phyloP scores from a whole-genome alignment of 805 yeast genomes.

The Yamadazyma kitorensis region DNA sequence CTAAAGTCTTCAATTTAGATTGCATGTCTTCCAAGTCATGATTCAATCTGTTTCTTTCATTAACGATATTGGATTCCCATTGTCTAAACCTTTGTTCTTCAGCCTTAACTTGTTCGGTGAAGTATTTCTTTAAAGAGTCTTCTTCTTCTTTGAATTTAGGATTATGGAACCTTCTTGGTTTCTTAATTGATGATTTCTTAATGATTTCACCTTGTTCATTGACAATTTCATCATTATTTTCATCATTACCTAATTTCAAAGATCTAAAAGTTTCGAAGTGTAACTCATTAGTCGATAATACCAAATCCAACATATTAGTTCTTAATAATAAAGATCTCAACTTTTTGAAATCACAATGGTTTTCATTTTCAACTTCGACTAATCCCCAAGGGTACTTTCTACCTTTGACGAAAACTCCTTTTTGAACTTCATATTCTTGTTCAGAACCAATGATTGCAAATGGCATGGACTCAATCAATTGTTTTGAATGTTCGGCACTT shows the following conservation, averaged over 20 bases:
- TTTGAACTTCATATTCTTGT: conserved; percentile 58
- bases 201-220: conserved; percentile 31
- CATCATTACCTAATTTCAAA: conserved; percentile 53
- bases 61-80: conserved; percentile 96
- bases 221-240: conserved; percentile 27
- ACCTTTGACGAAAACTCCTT: conserved; percentile 68
- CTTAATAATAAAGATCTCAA: conserved; percentile 75
- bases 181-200: conserved; percentile 32
- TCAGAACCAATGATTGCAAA: conserved; percentile 81
- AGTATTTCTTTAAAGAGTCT: conserved; percentile 86
- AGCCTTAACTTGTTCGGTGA: conserved; percentile 92
- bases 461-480: conserved; percentile 80
- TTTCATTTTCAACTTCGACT: conserved; percentile 83
- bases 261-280: conserved; percentile 82
- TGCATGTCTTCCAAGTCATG: conserved; percentile 91
- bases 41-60: conserved; percentile 90
- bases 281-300: conserved; percentile 73
- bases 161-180: conserved; percentile 61
- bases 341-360: conserved; percentile 81
- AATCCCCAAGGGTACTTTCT: conserved; percentile 90
- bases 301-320: conserved; percentile 79
- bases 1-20: conserved; percentile 66
- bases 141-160: conserved; percentile 97
- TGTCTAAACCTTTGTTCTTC: conserved; percentile 97
- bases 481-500: conserved; percentile 76